These are phyloP conservation scores for Penicillium sp. DNA, from an alignment of 2,329 filamentous ascomycete species.

Conservation along the genomic window DNA sequence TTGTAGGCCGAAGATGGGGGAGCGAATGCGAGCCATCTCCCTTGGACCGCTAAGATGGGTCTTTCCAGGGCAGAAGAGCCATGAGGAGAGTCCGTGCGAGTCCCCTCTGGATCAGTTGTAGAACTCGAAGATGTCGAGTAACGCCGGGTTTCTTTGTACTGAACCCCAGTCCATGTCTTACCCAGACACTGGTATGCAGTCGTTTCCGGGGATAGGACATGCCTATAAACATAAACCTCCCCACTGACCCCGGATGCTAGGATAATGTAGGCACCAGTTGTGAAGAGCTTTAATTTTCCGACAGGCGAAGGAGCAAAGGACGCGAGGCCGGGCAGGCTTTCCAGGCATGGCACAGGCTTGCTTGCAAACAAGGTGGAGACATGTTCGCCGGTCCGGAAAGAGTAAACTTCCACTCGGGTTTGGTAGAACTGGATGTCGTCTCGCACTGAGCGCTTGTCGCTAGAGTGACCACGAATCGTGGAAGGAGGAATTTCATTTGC, in stretches of 20 bases:
- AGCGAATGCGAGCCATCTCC: slow-evolving; percentile 42
- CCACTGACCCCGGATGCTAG: slow-evolving; percentile 75
- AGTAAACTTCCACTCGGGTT: slow-evolving; percentile 82
- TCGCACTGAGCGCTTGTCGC: slow-evolving; percentile 18
- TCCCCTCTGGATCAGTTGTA: slow-evolving; percentile 38
- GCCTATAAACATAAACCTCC: slow-evolving; percentile 71
- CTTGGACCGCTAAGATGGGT: slow-evolving; percentile 38
- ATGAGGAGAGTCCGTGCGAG: slow-evolving; percentile 33
- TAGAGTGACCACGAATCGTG: slow-evolving; percentile 15
- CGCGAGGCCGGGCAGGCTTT: slow-evolving; percentile 49
- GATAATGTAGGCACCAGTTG: slow-evolving; percentile 61
- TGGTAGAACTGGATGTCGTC: slow-evolving; percentile 51
- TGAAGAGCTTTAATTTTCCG: slow-evolving; percentile 65
- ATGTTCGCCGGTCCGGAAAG: slow-evolving; percentile 62
- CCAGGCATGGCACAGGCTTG: slow-evolving; percentile 54
- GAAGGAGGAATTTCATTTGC: slow-evolving; percentile 29
- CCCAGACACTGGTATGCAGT: slow-evolving; percentile 59
- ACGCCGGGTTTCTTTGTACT: slow-evolving; percentile 42
- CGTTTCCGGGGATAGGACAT: slow-evolving; percentile 17
- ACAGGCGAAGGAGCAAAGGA: slow-evolving; percentile 61
- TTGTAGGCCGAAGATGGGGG: slow-evolving; percentile 35
- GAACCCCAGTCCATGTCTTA: slow-evolving; percentile 85
- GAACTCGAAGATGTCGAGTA: slow-evolving; percentile 41
- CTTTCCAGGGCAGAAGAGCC: slow-evolving; percentile 24
- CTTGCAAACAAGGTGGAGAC: slow-evolving; percentile 66